Evolutionary conservation across 2,329 filamentous ascomycete genomes (phyloP).

Genomic region (Fusarium chaquense): DNA sequence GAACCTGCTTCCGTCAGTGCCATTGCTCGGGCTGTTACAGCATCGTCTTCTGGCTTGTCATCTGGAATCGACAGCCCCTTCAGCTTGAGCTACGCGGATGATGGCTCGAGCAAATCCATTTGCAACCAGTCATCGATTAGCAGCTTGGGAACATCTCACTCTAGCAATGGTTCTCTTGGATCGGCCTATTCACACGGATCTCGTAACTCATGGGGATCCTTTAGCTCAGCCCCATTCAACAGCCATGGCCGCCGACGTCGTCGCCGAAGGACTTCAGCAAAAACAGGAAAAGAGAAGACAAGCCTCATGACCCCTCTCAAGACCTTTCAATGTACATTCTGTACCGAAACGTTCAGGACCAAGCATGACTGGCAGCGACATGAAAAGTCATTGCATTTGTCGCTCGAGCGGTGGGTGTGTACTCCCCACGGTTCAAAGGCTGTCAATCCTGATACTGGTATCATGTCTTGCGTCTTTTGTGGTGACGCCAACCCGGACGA

Average conservation of each 20-base stretch:
- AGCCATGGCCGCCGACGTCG: constrained; percentile 63
- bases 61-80: constrained; percentile 70
- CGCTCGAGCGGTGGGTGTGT: constrained; percentile 75
- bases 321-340: constrained; percentile 76
- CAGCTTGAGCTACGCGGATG: constrained; percentile 69
- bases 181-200: constrained; percentile 71
- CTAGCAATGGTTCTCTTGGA: constrained; percentile 68
- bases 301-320: constrained; percentile 60
- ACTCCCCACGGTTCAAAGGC: constrained; percentile 67
- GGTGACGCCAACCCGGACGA: constrained; percentile 66
- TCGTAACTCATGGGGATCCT: constrained; percentile 67
- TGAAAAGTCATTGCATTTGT: constrained; percentile 75
- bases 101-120: constrained; percentile 69
- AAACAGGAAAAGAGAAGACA: constrained; percentile 53
- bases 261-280: constrained; percentile 58
- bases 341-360: constrained; percentile 74
- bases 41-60: constrained; percentile 63
- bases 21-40: constrained; percentile 69
- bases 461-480: constrained; percentile 70
- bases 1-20: constrained; percentile 70
- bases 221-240: constrained; percentile 58
- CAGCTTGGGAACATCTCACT: constrained; percentile 71
- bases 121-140: constrained; percentile 71
- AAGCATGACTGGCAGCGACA: constrained; percentile 79
- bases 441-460: constrained; percentile 70